Evolutionary conservation across 169 alveolate genomes (phyloP), one percentile per base, ranked within the genome.

Genomic region (Cryptosporidium felis): DNA sequence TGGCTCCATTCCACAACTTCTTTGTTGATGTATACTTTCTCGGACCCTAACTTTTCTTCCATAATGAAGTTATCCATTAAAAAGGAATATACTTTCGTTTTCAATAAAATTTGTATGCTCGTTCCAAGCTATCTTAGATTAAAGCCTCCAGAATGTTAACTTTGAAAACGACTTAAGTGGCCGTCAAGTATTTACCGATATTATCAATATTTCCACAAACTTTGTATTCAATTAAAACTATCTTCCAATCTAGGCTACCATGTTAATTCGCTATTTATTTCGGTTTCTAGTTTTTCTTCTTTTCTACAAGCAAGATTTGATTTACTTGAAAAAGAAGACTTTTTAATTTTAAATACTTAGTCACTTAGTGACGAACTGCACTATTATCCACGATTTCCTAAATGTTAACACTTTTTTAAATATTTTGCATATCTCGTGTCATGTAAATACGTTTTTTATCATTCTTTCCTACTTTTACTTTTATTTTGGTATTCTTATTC

Each of bases 361-460:
- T 65, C 81, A 65, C 32, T 36, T 47, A 65, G 21, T 65, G 81
- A 65, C 81, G 81, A 65, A 65, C 81, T 44, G 53, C 53, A 60
- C 40, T 45, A 9, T 30, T 65, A 28, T 45, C 61, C 81, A 46
- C 81, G 81, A 65, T 65, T 65, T 65, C 41, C 34, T 65, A 14
- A 5, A 32, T 60, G 81, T 45, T 65, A 65, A 65, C 61, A 65
- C 49, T 65, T 65, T 65, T 46, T 65, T 65, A 47, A 45, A 65
- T 44, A 45, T 65, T 28, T 46, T 62, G 12, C 45, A 45, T 44
- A 65, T 16, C 81, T 65, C 81, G 81, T 65, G 62, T 44, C 81
- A 65, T 65, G 81, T 65, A 46, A 65, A 47, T 28, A 65, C 45
- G n/a, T 8, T 26, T 45, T 46, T 44, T 65, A 65, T 28, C 18